phyloP scores from a whole-genome alignment of 2,329 filamentous ascomycete species.

The Pestalotiopsis sp. region DNA sequence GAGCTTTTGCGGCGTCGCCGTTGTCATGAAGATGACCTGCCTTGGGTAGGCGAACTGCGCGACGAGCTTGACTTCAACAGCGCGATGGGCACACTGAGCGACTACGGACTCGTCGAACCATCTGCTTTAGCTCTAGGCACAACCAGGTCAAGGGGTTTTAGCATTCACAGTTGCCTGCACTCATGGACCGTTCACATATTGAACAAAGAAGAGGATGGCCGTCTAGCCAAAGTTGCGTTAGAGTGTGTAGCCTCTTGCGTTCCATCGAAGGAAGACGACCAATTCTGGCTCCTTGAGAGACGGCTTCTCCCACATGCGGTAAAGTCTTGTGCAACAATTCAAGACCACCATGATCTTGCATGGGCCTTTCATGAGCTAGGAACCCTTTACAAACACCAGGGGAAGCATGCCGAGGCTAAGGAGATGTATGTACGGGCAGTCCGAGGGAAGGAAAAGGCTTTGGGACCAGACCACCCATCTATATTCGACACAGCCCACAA shows the following conservation, averaged over 20 bases:
- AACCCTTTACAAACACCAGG: constrained; percentile 21
- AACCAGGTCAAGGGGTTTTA: constrained; percentile 11
- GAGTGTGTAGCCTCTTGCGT: constrained; percentile 19
- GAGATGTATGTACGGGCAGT: constrained; percentile 21
- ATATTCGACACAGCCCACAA: too few relatives aligned
- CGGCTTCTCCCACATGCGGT: constrained; percentile 21
- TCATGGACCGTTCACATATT: constrained; percentile 20
- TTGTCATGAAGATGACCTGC: background rate
- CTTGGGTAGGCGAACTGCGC: constrained; percentile 9
- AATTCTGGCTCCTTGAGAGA: constrained; percentile 20
- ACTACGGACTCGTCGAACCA: constrained; percentile 16
- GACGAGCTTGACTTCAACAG: constrained; percentile 15
- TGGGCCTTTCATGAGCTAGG: constrained; percentile 14
- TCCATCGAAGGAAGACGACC: constrained; percentile 7
- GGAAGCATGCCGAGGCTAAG: constrained; percentile 24
- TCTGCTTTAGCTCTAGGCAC: background rate
- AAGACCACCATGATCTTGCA: constrained; percentile 13
- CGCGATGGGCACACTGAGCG: constrained; percentile 12
- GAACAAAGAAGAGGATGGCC: constrained; percentile 18
- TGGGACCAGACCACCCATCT: background rate
- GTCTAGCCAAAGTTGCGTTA: constrained; percentile 16
- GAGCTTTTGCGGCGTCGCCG: constrained; percentile 13
- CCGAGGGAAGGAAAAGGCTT: constrained; percentile 1
- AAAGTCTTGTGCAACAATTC: constrained; percentile 12
- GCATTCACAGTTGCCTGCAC: constrained; percentile 33